These are phyloP conservation scores for Fusarium sp. DNA, from an alignment of 2,329 filamentous ascomycete genomes.

Conservation along the genomic window DNA sequence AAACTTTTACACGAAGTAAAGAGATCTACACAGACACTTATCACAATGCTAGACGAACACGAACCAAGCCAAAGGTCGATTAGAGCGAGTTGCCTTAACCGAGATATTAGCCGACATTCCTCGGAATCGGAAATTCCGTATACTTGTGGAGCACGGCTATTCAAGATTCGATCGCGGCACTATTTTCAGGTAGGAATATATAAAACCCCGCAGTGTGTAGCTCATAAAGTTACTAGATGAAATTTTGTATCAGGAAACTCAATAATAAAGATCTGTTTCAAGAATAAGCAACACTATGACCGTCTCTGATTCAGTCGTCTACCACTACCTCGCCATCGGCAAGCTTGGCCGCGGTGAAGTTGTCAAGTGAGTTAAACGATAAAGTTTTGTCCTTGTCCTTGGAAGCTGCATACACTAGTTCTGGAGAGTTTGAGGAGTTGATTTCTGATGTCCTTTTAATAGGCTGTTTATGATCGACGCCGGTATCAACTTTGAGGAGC, in stretches of 20 bases:
- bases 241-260: fast-evolving
- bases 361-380: slow-evolving; percentile 1
- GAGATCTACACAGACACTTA: too few species aligned
- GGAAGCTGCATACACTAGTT: not conserved
- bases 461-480: slow-evolving; percentile 19
- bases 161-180: not conserved
- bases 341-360: slow-evolving; percentile 25
- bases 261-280: too few species aligned
- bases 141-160: not conserved
- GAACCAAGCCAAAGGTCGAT: too few species aligned
- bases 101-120: not conserved
- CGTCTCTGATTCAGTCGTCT: not conserved
- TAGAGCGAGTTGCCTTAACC: not conserved
- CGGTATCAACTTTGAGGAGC: slow-evolving; percentile 8
- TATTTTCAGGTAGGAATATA: not conserved
- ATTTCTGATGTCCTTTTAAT: fast-evolving
- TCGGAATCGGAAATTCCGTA: not conserved
- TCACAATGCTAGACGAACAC: too few species aligned
- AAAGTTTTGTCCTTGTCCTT: not conserved
- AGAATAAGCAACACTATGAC: not conserved
- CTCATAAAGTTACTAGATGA: not conserved
- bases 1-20: too few species aligned
- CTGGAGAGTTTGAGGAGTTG: not conserved
- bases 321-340: slow-evolving; percentile 31
- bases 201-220: not conserved